phyloP scores from a whole-genome alignment of 2,329 filamentous ascomycete species.

The Fusarium hainanense region DNA sequence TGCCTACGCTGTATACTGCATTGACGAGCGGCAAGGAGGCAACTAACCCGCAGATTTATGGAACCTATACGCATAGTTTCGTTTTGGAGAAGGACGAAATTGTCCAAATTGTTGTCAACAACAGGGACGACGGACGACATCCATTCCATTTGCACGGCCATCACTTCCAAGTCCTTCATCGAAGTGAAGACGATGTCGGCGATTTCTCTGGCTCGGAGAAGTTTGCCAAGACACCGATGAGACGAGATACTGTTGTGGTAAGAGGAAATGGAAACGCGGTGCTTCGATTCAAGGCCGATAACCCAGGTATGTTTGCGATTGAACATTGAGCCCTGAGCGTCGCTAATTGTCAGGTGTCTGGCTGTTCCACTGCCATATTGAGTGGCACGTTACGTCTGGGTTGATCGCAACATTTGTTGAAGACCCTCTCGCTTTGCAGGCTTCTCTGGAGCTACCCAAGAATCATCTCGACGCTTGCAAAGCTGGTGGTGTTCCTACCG shows the following conservation, averaged over 20 bases:
- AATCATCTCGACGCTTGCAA: slow-evolving; percentile 69
- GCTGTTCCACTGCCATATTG: slow-evolving; percentile 84
- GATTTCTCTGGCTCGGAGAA: slow-evolving; percentile 61
- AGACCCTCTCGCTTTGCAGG: slow-evolving; percentile 71
- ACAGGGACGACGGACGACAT: slow-evolving; percentile 75
- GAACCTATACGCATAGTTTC: slow-evolving; percentile 72
- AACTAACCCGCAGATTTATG: slow-evolving; percentile 71
- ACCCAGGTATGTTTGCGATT: slow-evolving; percentile 63
- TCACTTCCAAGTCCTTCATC: slow-evolving; percentile 74
- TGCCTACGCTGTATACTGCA: slow-evolving; percentile 82
- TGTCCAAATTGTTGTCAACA: slow-evolving; percentile 83
- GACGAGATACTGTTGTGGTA: slow-evolving; percentile 75
- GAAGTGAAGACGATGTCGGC: slow-evolving; percentile 68
- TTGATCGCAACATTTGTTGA: slow-evolving; percentile 73
- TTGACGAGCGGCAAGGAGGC: slow-evolving; percentile 71
- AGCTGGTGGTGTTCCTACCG: slow-evolving; percentile 59
- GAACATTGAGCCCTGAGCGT: accelerated
- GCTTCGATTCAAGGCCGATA: slow-evolving; percentile 74
- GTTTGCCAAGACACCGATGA: slow-evolving; percentile 68
- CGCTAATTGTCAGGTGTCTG: slow-evolving; percentile 61
- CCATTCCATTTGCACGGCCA: slow-evolving; percentile 85
- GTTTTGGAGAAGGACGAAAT: slow-evolving; percentile 74
- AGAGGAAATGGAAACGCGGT: slow-evolving; percentile 75
- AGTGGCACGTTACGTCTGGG: slow-evolving; percentile 79
- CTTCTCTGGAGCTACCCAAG: slow-evolving; percentile 67